These are phyloP conservation scores for Dovyalis caffra DNA, from an alignment of 345 rosid species.

Conservation along the genomic window DNA sequence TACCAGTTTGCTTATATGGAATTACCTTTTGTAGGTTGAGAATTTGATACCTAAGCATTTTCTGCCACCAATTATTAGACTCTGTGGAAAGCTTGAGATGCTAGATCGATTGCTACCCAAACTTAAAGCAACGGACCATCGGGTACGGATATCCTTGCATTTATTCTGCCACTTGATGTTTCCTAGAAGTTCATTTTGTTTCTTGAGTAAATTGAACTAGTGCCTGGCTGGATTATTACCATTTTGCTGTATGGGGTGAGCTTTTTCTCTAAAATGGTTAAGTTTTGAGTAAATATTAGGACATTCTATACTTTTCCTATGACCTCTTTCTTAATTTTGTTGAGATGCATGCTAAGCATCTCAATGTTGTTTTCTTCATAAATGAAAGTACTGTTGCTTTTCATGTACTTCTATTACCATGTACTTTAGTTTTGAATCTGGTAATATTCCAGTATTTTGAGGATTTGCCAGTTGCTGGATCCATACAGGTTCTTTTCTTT, in stretches of 20 bases:
- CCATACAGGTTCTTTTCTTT: slow-evolving; percentile 81
- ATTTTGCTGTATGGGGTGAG: not conserved
- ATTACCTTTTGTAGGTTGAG: slow-evolving; percentile 57
- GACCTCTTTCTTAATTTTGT: not conserved
- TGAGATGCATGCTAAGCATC: not conserved
- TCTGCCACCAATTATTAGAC: slow-evolving; percentile 75
- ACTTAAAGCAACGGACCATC: slow-evolving; percentile 87
- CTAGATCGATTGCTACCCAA: slow-evolving; percentile 84
- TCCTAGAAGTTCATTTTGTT: slow-evolving; percentile 9
- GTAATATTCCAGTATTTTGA: not conserved
- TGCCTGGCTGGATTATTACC: not conserved
- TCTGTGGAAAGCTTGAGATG: slow-evolving; percentile 98
- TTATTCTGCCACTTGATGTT: not conserved
- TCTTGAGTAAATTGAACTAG: not conserved
- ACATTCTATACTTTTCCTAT: not conserved
- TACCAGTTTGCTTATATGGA: not conserved
- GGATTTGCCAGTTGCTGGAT: slow-evolving; percentile 12
- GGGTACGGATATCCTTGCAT: slow-evolving; percentile 51
- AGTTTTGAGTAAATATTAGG: not conserved
- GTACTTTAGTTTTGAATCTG: not conserved
- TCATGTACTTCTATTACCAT: not conserved
- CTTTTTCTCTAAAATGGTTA: not conserved
- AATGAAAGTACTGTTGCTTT: not conserved
- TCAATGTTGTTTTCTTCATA: not conserved
- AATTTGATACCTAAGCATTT: slow-evolving; percentile 68